phyloP scores from a whole-genome alignment of 2,329 filamentous ascomycete genomes.

The Xylaria sp. region DNA sequence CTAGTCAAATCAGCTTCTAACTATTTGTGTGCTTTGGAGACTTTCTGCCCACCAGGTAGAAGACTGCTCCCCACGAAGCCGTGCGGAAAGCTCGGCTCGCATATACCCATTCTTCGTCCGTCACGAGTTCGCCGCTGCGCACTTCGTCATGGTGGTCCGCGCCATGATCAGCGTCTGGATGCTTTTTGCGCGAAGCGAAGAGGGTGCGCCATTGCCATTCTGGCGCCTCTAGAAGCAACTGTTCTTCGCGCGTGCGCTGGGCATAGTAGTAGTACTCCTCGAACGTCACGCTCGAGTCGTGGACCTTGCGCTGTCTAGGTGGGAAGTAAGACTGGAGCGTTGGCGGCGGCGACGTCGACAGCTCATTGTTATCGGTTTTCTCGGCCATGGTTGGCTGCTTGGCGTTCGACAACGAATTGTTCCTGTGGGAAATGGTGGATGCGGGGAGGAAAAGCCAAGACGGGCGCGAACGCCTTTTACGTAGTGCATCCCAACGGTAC shows the following conservation, averaged over 20 bases:
- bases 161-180: not conserved
- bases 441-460: conserved; percentile 26
- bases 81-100: conserved; percentile 59
- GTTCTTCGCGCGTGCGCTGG: conserved; percentile 32
- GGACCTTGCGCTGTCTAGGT: conserved; percentile 28
- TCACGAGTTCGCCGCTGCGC: conserved; percentile 39
- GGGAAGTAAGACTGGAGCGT: conserved; percentile 21
- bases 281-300: conserved; percentile 36
- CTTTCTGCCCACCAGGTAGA: conserved; percentile 54
- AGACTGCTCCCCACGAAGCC: conserved; percentile 58
- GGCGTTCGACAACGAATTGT: conserved; percentile 13
- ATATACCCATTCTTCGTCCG: conserved; percentile 59
- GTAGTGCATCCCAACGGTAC: not conserved
- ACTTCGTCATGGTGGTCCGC: not conserved
- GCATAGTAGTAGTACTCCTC: conserved; percentile 38
- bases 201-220: conserved; percentile 31
- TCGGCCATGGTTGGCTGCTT: conserved; percentile 30
- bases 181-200: conserved; percentile 27
- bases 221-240: conserved; percentile 21
- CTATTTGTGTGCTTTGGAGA: not conserved
- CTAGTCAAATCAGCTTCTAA: conserved; percentile 20
- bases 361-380: conserved; percentile 20
- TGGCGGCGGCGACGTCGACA: conserved; percentile 13
- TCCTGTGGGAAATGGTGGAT: not conserved
- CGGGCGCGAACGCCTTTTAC: conserved; percentile 15